Evolutionary conservation across 495 filamentous ascomycete species (phyloP), one percentile per base, ranked within the genome.

Genomic region (Rhypophila decipiens): DNA sequence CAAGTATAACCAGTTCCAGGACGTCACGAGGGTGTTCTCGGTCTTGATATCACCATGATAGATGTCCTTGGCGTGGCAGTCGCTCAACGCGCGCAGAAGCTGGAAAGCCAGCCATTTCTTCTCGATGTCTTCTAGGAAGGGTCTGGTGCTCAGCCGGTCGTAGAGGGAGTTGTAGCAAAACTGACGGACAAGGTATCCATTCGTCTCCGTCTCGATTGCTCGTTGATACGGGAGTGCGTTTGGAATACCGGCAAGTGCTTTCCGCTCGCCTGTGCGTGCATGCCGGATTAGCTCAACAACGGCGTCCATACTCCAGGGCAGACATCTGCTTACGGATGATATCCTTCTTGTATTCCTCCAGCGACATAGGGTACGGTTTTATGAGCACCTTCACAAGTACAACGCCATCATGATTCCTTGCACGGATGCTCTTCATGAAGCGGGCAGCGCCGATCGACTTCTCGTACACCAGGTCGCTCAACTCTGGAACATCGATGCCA

Each of bases 71-170:
- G 84, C 73, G 66, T 99, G 94, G 55, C 88, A 96, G 60, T 99
- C 94, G 27, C 91, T 81, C 44, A 97, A 72, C 7, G 87, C 93
- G 64, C 88, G 95, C 9, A 99, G 77, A 9, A 99, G 78, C 68
- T 99, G 94, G 57, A 95, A 99, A 1, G 94, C 86, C 36, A 99
- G 78, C 93, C 94, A 99, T 68, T 90, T 95, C 76, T 96, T 99
- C 65, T 99, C 94, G 58, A 97, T 90, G 53, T 93, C 85, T 65
- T 97, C 94, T 12, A 96, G 74, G 60, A 97, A 97, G 5, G 94
- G 94, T n/a, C 94, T 82, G 9, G 91, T 97, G 60, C 90, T 90
- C 55, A 97, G 84, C 23, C 93, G 85, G 70, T 99, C 94, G 72
- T 99, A 99, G 13, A 99, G 77, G 24, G 90, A 95, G 76, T 87